A percentile compares a stretch with the other conserved stretches of the same genome.
Evolutionary conservation across 1,284 basidiomycete genomes (phyloP).

Genomic region (Pyrrhoderma noxium): DNA sequence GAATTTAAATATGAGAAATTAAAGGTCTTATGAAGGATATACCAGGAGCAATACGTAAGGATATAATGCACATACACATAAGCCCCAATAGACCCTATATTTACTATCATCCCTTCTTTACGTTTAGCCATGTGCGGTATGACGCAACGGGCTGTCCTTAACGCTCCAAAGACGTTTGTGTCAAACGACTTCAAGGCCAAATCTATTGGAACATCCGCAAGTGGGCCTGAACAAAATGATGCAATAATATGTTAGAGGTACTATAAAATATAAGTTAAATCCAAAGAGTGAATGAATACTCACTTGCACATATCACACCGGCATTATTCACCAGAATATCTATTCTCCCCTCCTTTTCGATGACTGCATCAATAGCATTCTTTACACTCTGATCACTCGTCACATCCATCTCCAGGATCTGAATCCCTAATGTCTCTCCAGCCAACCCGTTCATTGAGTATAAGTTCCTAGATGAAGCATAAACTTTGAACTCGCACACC

Average conservation of each 20-base stretch:
- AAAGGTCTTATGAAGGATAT: neutral
- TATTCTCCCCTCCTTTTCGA: conserved; percentile 43
- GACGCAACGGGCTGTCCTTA: conserved; percentile 30
- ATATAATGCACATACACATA: conserved; percentile 22
- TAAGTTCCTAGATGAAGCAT: conserved; percentile 54
- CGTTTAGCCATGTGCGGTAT: conserved; percentile 28
- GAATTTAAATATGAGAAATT: neutral
- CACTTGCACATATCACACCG: conserved; percentile 38
- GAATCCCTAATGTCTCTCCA: conserved; percentile 34
- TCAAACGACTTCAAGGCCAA: conserved; percentile 25
- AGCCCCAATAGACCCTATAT: conserved; percentile 32
- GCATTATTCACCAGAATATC: conserved; percentile 68
- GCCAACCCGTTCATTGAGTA: conserved; percentile 45
- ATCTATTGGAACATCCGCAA: conserved; percentile 29
- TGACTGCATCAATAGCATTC: conserved; percentile 35
- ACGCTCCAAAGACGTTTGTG: conserved; percentile 31
- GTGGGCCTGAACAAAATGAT: conserved; percentile 26
- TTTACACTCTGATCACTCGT: conserved; percentile 45
- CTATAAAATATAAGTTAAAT: no score
- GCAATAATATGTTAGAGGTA: conserved; percentile 19
- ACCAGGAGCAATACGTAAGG: no score
- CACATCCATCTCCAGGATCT: conserved; percentile 44
- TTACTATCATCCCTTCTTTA: conserved; percentile 31
- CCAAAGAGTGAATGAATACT: no score
- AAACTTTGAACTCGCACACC: conserved; percentile 59